Base-by-base conservation (phyloP, 2,329 filamentous ascomycete genomes). In the Sporothrix protearum region DNA sequence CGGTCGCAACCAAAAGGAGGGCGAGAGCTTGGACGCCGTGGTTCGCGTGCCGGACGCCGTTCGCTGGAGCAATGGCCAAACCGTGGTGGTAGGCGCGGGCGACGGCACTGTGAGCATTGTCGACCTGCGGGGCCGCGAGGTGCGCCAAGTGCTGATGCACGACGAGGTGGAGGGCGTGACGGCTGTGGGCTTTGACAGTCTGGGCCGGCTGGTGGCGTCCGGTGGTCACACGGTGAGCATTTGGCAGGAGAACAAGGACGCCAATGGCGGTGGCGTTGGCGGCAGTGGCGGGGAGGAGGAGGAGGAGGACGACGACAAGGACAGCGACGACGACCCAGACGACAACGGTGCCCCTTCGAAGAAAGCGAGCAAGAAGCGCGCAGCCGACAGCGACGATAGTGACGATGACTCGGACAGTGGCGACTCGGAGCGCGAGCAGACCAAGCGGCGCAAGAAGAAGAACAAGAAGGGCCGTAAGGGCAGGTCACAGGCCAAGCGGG, bases 81-180 rank as follows among this genome's bases (percentile, higher is more conserved):
- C 91, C 77, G 87, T 96, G 2, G 91, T 92, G 0, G 90, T 93
- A 3, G 95, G 94, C 2, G 83, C 96, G 57, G 93, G 93, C 30
- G 93, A 96, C 78, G 95, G 95, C 28, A 87, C 84, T 51, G 82
- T 98, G 63, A 87, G 90, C 71, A 89, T 97, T 71, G 91, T 97
- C 61, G 88, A 92, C 76, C 83, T 97, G 42, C 89, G 90, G 0
- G 81, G 82, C 49, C 92, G 96, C 76, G 91, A 92, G 78, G 87
- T 97, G 3, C 83, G 92, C 30, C 84, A 83, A 0, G 87, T 91
- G 68, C 76, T 86, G 78, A 91, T 88, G 76, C 95, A 97, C 79
- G 93, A 97, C 77, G 94, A 97, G 73, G 82, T 96, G 22, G 95
- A 98, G 78, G 92, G 91, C 1, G 94, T 97, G 3, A 87, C 94